phyloP scores from a whole-genome alignment of 2,329 filamentous ascomycete genomes.

The Fusarium sp. region DNA sequence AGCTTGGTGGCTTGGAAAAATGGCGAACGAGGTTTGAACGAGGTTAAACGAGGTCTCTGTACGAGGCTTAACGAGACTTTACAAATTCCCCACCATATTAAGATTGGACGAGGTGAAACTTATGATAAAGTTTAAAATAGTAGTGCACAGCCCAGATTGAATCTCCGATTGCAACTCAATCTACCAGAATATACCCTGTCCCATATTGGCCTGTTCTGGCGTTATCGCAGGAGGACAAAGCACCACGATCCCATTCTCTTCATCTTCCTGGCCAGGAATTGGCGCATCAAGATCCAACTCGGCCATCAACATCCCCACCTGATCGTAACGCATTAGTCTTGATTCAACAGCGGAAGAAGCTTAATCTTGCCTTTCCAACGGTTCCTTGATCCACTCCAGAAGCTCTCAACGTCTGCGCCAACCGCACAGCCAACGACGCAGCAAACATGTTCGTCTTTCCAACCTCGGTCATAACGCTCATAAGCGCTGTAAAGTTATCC shows the following conservation, averaged over 20 bases:
- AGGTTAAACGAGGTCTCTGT: neutral
- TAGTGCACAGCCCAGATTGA: neutral
- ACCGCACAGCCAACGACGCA: conserved; percentile 68
- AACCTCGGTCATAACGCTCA: conserved; percentile 63
- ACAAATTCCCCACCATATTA: neutral
- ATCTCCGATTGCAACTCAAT: neutral
- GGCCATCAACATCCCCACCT: conserved; percentile 25
- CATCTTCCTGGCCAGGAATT: conserved; percentile 28
- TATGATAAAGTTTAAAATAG: neutral
- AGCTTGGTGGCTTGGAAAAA: neutral
- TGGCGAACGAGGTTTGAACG: neutral
- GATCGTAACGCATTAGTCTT: fast-evolving
- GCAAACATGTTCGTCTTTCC: conserved; percentile 49
- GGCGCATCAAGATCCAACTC: conserved; percentile 14
- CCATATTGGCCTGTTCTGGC: neutral
- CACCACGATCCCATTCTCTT: conserved; percentile 30
- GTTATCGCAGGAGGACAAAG: conserved; percentile 9
- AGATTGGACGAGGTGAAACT: neutral
- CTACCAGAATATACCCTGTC: conserved; percentile 4
- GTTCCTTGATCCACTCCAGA: conserved; percentile 23
- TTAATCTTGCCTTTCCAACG: conserved; percentile 18
- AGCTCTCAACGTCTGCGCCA: conserved; percentile 72
- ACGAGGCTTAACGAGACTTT: neutral
- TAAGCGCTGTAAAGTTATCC: conserved; percentile 75
- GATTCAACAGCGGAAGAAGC: no score